phyloP scores from a whole-genome alignment of 768 basidiomycete species.

The Phlebiopsis gigantea region DNA sequence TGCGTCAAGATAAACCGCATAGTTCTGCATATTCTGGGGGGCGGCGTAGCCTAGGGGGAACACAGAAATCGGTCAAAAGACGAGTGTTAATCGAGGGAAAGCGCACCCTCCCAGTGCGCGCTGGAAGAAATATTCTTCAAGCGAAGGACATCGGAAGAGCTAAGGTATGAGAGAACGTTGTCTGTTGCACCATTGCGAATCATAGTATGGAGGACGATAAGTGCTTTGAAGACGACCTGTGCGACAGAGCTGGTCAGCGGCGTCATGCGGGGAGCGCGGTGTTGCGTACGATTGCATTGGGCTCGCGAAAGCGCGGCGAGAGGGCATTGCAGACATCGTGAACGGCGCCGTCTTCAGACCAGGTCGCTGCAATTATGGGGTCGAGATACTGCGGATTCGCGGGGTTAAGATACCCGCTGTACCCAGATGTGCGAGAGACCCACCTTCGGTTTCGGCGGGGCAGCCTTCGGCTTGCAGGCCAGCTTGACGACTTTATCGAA shows the following conservation, averaged over 20 bases:
- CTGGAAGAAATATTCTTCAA: conserved; percentile 76
- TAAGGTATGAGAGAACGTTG: conserved; percentile 81
- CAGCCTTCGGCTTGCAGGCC: conserved; percentile 96
- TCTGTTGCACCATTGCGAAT: conserved; percentile 96
- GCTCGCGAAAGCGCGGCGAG: conserved; percentile 79
- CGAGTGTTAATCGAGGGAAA: neutral
- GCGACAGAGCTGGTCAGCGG: neutral
- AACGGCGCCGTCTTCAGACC: conserved; percentile 89
- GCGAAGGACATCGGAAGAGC: conserved; percentile 74
- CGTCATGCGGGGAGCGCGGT: neutral
- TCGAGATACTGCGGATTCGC: conserved; percentile 73
- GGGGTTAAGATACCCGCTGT: neutral
- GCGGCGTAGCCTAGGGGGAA: conserved; percentile 67
- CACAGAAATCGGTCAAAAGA: neutral
- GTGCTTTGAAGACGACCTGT: conserved; percentile 95
- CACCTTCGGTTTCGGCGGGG: conserved; percentile 94
- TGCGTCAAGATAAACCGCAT: conserved; percentile 84
- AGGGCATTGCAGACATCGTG: conserved; percentile 92
- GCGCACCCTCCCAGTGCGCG: conserved; percentile 77
- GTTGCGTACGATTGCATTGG: conserved; percentile 78
- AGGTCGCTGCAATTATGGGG: conserved; percentile 94
- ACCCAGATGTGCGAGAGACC: conserved; percentile 11
- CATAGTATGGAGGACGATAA: conserved; percentile 95
- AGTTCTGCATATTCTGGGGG: conserved; percentile 81
- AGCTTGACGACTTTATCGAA: conserved; percentile 92